A percentile compares a stretch with the other conserved stretches of the same genome.
phyloP scores from a whole-genome alignment of 2,329 filamentous ascomycete species.

The Chrysoporthe cubensis region DNA sequence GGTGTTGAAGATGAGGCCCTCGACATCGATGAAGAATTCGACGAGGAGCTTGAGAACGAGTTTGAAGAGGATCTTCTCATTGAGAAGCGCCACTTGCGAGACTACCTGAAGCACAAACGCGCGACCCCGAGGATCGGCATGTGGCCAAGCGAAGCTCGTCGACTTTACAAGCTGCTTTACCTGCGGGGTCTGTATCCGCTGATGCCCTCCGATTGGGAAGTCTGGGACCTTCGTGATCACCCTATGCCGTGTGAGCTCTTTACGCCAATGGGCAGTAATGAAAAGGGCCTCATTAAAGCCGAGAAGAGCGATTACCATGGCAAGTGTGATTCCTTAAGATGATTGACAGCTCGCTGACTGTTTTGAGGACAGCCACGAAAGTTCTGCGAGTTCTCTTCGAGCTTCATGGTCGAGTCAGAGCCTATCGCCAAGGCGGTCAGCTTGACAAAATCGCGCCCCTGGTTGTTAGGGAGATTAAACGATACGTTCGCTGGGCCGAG shows the following conservation, averaged over 20 bases:
- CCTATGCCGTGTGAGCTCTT: conserved; percentile 40
- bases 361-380: conserved; percentile 35
- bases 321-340: conserved; percentile 23
- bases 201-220: conserved; percentile 38
- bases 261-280: conserved; percentile 32
- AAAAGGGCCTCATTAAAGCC: conserved; percentile 35
- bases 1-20: conserved; percentile 10
- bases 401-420: conserved; percentile 38
- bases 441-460: conserved; percentile 35
- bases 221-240: conserved; percentile 39
- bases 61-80: conserved; percentile 12
- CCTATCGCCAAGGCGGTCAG: conserved; percentile 37
- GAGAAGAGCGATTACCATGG: conserved; percentile 37
- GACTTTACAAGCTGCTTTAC: conserved; percentile 40
- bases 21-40: conserved; percentile 18
- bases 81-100: conserved; percentile 5
- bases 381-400: conserved; percentile 41
- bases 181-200: conserved; percentile 42
- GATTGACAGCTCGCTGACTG: conserved; percentile 1
- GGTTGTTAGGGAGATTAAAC: conserved; percentile 37
- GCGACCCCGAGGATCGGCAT: conserved; percentile 29
- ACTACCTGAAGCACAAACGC: conserved; percentile 17
- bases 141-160: conserved; percentile 40
- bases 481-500: conserved; percentile 40
- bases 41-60: conserved; percentile 23